Percentiles rank a stretch among this genome's conserved stretches.
phyloP scores from a whole-genome alignment of 1,284 basidiomycete species.

The Puccinia coronata region DNA sequence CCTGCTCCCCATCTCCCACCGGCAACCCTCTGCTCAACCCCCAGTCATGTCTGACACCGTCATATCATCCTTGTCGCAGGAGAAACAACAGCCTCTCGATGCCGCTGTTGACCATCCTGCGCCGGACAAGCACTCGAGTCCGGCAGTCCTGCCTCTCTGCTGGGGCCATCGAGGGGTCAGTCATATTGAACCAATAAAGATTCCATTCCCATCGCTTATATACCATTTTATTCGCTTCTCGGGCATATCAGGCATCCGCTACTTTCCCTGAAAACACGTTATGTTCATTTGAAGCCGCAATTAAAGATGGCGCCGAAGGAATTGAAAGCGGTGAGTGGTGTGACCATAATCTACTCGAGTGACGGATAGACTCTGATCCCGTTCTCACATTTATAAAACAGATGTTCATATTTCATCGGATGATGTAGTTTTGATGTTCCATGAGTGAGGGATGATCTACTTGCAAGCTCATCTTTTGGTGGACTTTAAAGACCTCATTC shows the following conservation, averaged over 20 bases:
- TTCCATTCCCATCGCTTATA: neutral
- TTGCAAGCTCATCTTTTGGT: neutral
- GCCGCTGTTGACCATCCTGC: no score
- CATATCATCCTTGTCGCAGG: no score
- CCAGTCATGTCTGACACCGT: no score
- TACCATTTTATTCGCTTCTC: neutral
- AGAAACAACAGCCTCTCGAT: no score
- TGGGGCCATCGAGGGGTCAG: slow-evolving; percentile 21
- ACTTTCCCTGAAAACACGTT: slow-evolving; percentile 84
- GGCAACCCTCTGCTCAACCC: no score
- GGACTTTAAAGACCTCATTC: neutral
- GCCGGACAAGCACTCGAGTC: no score
- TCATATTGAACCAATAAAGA: no score
- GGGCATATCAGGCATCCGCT: slow-evolving; percentile 69
- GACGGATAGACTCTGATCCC: neutral
- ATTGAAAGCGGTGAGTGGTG: slow-evolving; percentile 80
- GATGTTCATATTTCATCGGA: slow-evolving; percentile 95
- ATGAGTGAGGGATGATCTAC: slow-evolving; percentile 72
- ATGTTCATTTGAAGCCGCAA: slow-evolving; percentile 87
- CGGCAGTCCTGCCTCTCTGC: neutral
- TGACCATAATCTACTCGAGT: neutral
- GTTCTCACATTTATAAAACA: slow-evolving; percentile 60
- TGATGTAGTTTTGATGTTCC: slow-evolving; percentile 89
- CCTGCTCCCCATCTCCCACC: no score
- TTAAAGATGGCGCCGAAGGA: slow-evolving; percentile 87